A percentile compares a stretch with the other conserved stretches of the same genome.
These are phyloP conservation scores for Sesbania bispinosa DNA, from an alignment of 306 rosid species.

Conservation along the genomic window DNA sequence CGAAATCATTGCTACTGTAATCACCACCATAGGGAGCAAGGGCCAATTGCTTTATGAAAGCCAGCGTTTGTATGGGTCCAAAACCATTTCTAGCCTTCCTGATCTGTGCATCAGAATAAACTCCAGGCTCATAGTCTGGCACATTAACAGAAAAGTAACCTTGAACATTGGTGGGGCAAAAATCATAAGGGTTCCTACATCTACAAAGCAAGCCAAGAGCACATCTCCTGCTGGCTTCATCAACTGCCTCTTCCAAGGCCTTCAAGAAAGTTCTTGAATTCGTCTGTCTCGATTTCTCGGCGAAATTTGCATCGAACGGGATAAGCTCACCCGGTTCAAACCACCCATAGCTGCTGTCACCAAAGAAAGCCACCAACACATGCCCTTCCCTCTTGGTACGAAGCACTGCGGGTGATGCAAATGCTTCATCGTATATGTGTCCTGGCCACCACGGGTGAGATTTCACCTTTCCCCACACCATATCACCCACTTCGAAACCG, in stretches of 20 bases:
- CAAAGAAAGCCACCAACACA: conserved; percentile 86
- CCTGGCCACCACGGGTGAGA: conserved; percentile 99
- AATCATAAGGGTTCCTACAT: conserved; percentile 59
- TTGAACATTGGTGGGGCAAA: conserved; percentile 43
- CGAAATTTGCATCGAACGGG: conserved; percentile 60
- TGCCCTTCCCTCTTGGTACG: conserved; percentile 65
- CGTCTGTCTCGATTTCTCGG: conserved; percentile 73
- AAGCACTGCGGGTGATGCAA: conserved; percentile 67
- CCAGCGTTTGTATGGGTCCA: conserved; percentile 46
- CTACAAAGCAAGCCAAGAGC: conserved; percentile 67
- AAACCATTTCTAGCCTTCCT: conserved; percentile 52
- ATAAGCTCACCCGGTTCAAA: conserved; percentile 78
- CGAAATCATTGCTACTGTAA: conserved; percentile 36
- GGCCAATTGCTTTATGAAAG: conserved; percentile 69
- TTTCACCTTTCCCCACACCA: conserved; percentile 98
- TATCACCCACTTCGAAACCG: conserved; percentile 76
- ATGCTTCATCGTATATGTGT: conserved; percentile 64
- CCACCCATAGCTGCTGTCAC: conserved; percentile 96
- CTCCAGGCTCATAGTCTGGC: conserved; percentile 70
- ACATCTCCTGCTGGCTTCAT: conserved; percentile 72
- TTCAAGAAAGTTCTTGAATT: conserved; percentile 54
- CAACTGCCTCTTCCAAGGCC: conserved; percentile 92
- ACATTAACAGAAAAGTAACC: conserved; percentile 75
- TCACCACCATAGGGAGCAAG: conserved; percentile 44
- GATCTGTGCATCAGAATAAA: conserved; percentile 68